These are phyloP conservation scores for Apiosordaria backusii DNA, from an alignment of 495 filamentous ascomycete species.

Conservation along the genomic window DNA sequence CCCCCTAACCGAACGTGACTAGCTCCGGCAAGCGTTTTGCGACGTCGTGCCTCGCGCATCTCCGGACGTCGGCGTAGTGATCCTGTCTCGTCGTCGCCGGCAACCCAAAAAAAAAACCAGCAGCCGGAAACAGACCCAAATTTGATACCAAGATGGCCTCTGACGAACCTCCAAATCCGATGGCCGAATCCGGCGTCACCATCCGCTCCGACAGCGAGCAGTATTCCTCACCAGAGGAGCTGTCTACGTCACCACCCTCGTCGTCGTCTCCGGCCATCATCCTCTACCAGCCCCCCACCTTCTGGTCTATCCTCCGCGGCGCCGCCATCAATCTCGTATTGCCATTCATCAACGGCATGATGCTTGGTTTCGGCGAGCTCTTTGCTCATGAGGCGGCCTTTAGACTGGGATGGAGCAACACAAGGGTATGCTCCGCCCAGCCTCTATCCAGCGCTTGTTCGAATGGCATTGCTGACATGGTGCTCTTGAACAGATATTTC, in stretches of 20 bases:
- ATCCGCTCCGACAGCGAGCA: conserved; percentile 87
- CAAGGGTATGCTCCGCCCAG: conserved; percentile 62
- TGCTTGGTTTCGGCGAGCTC: conserved; percentile 95
- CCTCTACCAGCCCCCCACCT: conserved; percentile 81
- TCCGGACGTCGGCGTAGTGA: conserved; percentile 5
- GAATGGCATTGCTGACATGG: conserved; percentile 6
- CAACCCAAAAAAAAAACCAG: neutral
- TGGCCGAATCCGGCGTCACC: conserved; percentile 79
- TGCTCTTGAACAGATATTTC: conserved; percentile 44
- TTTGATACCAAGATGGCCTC: conserved; percentile 36
- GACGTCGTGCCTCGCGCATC: neutral
- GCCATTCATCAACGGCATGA: conserved; percentile 96
- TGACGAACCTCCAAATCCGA: conserved; percentile 54
- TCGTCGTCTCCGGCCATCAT: conserved; percentile 71
- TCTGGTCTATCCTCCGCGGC: conserved; percentile 80
- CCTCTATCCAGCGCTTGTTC: neutral
- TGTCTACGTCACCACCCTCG: conserved; percentile 58
- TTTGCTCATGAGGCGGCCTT: conserved; percentile 95
- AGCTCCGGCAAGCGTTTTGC: conserved; percentile 10
- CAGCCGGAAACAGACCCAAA: neutral
- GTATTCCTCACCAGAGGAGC: conserved; percentile 69
- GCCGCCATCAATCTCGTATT: conserved; percentile 92
- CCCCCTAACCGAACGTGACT: neutral
- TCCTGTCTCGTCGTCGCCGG: neutral
- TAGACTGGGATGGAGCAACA: conserved; percentile 85